A percentile compares a stretch with the other conserved stretches of the same genome.
Conservation (phyloP, 441 rosid species). For the Eutrema salsugineum region DNA sequence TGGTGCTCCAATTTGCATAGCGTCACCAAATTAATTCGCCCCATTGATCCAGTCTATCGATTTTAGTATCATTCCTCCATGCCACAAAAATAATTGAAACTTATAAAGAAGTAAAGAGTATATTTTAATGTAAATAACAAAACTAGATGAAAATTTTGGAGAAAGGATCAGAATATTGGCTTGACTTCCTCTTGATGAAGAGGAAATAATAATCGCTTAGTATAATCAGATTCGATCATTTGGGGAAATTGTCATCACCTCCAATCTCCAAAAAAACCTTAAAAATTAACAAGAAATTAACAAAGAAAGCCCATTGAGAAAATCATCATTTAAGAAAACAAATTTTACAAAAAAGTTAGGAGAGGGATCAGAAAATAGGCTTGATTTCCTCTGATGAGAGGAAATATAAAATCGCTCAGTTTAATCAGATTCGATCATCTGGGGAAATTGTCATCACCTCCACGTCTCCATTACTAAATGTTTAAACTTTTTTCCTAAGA, state of each 20-base stretch:
- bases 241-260: slow-evolving; percentile 21
- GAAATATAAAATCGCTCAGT: slow-evolving; percentile 6
- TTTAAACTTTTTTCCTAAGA: too few species aligned
- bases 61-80: too few species aligned
- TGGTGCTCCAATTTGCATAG: too few species aligned
- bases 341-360: not conserved
- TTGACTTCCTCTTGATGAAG: slow-evolving; percentile 3
- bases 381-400: slow-evolving; percentile 8
- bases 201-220: slow-evolving; percentile 11
- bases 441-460: slow-evolving; percentile 22
- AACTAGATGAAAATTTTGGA: not conserved
- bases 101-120: too few species aligned
- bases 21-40: too few species aligned
- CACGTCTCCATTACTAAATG: not conserved
- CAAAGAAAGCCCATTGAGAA: too few species aligned
- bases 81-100: too few species aligned
- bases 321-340: not conserved
- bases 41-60: too few species aligned
- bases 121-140: too few species aligned
- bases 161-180: slow-evolving; percentile 21
- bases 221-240: slow-evolving; percentile 19
- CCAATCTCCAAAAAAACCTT: not conserved
- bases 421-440: slow-evolving; percentile 19
- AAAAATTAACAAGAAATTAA: not conserved
- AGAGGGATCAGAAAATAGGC: slow-evolving; percentile 26